Evolutionary conservation across 1,284 basidiomycete species (phyloP).

Genomic region (Sporisorium iseilematis-ciliati): DNA sequence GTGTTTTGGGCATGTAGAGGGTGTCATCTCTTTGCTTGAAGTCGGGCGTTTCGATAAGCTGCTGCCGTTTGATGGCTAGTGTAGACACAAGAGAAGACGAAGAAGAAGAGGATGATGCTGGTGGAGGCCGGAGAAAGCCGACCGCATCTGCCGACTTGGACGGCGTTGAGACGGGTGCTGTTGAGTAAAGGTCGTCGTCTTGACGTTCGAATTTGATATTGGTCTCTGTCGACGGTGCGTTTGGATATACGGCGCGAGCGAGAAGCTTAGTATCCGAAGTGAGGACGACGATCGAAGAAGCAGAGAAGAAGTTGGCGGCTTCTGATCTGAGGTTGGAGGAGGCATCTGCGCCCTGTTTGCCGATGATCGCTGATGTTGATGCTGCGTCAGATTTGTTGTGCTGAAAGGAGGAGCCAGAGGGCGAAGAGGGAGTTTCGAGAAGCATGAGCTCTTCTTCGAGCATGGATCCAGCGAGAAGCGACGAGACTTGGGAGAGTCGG

Average conservation of each 20-base stretch:
- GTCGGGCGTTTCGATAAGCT: slow-evolving; percentile 61
- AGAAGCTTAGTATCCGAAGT: slow-evolving; percentile 20
- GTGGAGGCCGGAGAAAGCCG: slow-evolving; percentile 2
- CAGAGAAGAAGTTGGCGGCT: slow-evolving; percentile 6
- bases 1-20: slow-evolving; percentile 59
- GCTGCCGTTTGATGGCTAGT: slow-evolving; percentile 41
- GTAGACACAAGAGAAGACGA: slow-evolving; percentile 30
- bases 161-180: slow-evolving; percentile 6
- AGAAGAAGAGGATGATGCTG: neutral
- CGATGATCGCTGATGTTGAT: neutral
- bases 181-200: neutral
- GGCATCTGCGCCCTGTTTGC: slow-evolving; percentile 8
- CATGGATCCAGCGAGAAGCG: slow-evolving; percentile 51
- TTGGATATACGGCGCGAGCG: slow-evolving; percentile 22
- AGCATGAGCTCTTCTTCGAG: slow-evolving; percentile 55
- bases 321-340: neutral
- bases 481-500: slow-evolving; percentile 49
- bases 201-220: slow-evolving; percentile 19
- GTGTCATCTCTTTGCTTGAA: slow-evolving; percentile 56
- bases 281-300: slow-evolving; percentile 33
- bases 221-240: neutral
- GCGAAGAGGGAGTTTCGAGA: slow-evolving; percentile 30
- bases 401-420: slow-evolving; percentile 15
- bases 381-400: slow-evolving; percentile 1
- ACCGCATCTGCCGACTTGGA: neutral